phyloP scores from a whole-genome alignment of 2,329 filamentous ascomycete species.

The Trichocomaceae sp. region DNA sequence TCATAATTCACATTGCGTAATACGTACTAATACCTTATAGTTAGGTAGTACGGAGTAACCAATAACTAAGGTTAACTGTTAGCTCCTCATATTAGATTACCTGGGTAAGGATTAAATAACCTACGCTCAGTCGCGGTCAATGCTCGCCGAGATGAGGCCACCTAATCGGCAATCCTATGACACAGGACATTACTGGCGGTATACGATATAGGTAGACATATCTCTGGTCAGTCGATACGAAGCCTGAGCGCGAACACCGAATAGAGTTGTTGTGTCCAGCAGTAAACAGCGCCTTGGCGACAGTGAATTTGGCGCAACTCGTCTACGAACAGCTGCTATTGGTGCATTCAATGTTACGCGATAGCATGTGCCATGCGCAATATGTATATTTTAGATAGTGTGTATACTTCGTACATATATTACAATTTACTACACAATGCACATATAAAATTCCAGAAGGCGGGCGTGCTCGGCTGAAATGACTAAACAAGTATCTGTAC shows the following conservation, averaged over 20 bases:
- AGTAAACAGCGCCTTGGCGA: background rate
- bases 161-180: background rate
- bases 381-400: too few species aligned
- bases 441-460: background rate
- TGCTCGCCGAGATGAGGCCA: conserved; percentile 1
- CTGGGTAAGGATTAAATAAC: background rate
- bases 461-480: background rate
- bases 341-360: background rate
- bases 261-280: background rate
- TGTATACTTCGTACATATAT: too few species aligned
- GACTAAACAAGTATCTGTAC: background rate
- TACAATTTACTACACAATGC: too few species aligned
- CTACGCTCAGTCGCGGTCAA: conserved; percentile 4
- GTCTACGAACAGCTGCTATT: background rate
- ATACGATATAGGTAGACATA: background rate
- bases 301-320: background rate
- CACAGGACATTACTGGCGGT: background rate
- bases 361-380: too few species aligned
- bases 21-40: too few species aligned
- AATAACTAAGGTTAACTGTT: too few species aligned
- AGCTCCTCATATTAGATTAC: too few species aligned
- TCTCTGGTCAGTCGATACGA: background rate
- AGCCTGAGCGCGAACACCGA: background rate
- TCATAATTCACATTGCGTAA: background rate
- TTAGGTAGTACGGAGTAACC: too few species aligned